These are phyloP conservation scores for Tuctoria greenei DNA, from an alignment of 176 grass and related monocot genomes.

Conservation along the genomic window DNA sequence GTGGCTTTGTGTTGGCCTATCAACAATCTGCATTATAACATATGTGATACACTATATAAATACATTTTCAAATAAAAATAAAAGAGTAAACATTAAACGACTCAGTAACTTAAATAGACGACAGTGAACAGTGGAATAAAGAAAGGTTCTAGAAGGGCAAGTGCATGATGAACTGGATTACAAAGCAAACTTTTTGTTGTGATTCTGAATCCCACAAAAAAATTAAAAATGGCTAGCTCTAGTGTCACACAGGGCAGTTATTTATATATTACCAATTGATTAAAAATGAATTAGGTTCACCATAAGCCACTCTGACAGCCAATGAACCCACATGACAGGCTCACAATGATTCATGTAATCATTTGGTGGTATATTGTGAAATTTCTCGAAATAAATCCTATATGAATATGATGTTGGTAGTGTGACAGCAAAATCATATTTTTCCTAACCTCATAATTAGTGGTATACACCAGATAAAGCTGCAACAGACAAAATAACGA, in stretches of 20 bases:
- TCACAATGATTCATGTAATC: not conserved
- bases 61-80: not conserved
- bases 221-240: not conserved
- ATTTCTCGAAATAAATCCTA: not conserved
- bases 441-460: too few species aligned
- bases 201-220: not conserved
- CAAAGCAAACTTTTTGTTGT: not conserved
- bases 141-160: not conserved
- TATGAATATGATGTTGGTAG: too few species aligned
- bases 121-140: not conserved
- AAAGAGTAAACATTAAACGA: not conserved
- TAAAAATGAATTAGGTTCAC: not conserved
- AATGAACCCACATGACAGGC: not conserved
- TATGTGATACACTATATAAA: not conserved
- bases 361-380: not conserved
- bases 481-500: too few species aligned
- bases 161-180: not conserved
- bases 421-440: too few species aligned
- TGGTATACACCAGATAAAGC: too few species aligned
- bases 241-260: not conserved
- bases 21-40: conserved; percentile 77
- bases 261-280: not conserved
- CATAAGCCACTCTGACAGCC: not conserved
- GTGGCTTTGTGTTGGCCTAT: conserved; percentile 95
- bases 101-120: not conserved